A percentile compares a stretch with the other conserved stretches of the same genome.
These are phyloP conservation scores for Paramarasmius palmivorus DNA, from an alignment of 1,284 basidiomycete genomes.

Conservation along the genomic window DNA sequence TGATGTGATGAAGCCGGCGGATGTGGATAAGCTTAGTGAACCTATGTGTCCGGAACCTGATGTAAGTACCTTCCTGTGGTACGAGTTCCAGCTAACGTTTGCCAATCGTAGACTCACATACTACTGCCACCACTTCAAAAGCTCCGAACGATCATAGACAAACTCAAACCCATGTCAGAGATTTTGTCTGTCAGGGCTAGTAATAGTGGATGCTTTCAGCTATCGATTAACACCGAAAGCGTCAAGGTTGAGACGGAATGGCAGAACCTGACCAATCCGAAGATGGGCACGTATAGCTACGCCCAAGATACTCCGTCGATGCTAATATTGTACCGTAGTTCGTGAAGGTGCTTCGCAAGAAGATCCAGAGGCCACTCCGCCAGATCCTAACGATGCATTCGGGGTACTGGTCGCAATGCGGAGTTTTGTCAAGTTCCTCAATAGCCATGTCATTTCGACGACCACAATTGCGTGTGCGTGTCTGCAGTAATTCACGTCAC, in stretches of 20 bases:
- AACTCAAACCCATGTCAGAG: constrained; percentile 74
- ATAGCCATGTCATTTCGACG: constrained; percentile 81
- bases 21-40: constrained; percentile 74
- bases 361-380: constrained; percentile 33
- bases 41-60: constrained; percentile 89
- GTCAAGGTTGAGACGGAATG: constrained; percentile 82
- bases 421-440: constrained; percentile 83
- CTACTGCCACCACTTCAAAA: constrained; percentile 78
- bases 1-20: constrained; percentile 73
- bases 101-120: constrained; percentile 68
- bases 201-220: constrained; percentile 59
- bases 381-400: constrained; percentile 58
- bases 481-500: constrained; percentile 8
- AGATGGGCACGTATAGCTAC: constrained; percentile 49
- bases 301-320: neutral
- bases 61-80: constrained; percentile 42
- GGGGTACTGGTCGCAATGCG: constrained; percentile 71
- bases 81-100: neutral
- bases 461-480: constrained; percentile 83
- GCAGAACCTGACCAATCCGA: constrained; percentile 73
- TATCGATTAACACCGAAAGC: constrained; percentile 70
- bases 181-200: constrained; percentile 75
- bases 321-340: constrained; percentile 17
- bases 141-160: constrained; percentile 77
- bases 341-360: constrained; percentile 26